Base-by-base conservation (phyloP, 305 asterid genomes). In the Striga hermonthica region DNA sequence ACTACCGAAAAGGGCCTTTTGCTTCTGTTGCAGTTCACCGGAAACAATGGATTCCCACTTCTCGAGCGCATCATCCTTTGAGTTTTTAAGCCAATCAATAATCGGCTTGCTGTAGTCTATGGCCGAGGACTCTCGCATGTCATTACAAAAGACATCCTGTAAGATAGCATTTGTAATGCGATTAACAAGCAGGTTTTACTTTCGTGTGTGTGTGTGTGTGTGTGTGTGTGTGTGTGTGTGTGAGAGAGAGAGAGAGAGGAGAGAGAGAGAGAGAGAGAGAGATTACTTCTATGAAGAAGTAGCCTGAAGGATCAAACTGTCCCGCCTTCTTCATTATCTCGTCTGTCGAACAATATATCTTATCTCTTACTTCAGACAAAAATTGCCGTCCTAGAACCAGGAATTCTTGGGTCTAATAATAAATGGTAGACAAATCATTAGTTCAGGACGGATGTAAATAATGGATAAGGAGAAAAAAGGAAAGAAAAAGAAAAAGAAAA, bases 81-180 rank as follows among this genome's bases (percentile, higher is more conserved):
- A 91, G 64, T 85, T 71, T 56, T 84, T 71, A 52, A 93, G 94
- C 97, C 99, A 90, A 60, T 88, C 81, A 56, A 88, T 76, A 74
- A 93, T 82, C 60, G 91, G 84, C 66, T 79, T 72, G 75, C 96
- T 89, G 76, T 89, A 91, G 81, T 91, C 89, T 31, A 57, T 71
- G 41, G 95, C 80, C 39, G 74, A 78, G 48, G 80, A 57, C 4
- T 75, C 80, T 80, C 98, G 87, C 76, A 70, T 77, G 62, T 89
- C 97, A 75, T 89, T 89, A 78, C 66, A 93, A 76, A 93, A 88
- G 22, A 82, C 83, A 76, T 86, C 97, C 95, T 88, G 67, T 65
- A 75, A 67, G 54, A 52, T 4, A 53, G 70, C 53, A 69, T 47
- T 64, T 68, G 65, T 36, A 45, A 57, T 70, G 44, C 36, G 35